Percentiles rank a stretch among this genome's conserved stretches.
Evolutionary conservation across 345 rosid species (phyloP).

Genomic region (Geranium brycei): DNA sequence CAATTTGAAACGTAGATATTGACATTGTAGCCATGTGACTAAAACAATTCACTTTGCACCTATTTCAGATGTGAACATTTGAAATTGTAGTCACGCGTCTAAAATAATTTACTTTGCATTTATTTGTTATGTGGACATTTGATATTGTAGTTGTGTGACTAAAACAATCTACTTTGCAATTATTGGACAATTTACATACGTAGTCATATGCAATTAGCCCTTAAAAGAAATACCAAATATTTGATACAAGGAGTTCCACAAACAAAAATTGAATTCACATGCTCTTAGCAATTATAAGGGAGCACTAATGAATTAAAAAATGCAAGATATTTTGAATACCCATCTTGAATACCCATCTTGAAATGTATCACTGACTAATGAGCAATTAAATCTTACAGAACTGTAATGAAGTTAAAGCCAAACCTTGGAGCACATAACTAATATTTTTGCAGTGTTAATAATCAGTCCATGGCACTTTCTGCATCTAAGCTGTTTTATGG

Average conservation of each 20-base stretch:
- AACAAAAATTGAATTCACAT: background rate
- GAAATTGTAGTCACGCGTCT: no score
- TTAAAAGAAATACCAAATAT: background rate
- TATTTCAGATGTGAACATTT: no score
- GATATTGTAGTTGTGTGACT: no score
- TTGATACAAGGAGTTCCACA: background rate
- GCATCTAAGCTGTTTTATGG: background rate
- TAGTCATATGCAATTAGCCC: no score
- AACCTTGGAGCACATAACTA: background rate
- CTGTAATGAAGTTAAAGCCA: background rate
- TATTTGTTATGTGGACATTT: no score
- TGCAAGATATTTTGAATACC: background rate
- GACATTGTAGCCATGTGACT: no score
- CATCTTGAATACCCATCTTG: background rate
- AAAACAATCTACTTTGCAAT: no score
- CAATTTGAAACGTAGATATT: no score
- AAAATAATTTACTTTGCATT: no score
- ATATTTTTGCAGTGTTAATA: background rate
- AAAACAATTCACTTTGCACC: no score
- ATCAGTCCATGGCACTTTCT: background rate
- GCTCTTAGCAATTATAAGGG: background rate
- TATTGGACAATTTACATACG: no score
- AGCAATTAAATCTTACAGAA: background rate
- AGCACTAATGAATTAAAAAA: background rate
- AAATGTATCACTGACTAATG: background rate